Conservation (phyloP, 768 basidiomycete species). For the Amanita thiersii region DNA sequence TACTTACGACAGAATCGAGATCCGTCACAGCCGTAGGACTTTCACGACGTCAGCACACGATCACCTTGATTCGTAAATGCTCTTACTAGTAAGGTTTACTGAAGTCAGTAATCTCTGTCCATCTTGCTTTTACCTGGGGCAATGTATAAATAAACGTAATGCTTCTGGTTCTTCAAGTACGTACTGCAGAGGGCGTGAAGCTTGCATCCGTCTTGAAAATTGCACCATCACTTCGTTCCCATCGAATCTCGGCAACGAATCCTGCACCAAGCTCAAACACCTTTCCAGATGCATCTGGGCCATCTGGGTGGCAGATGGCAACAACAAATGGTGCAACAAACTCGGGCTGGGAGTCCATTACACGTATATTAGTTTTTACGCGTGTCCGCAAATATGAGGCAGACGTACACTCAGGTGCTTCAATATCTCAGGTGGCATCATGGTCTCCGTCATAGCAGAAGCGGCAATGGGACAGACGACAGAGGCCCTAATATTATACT, state of each 20-base stretch:
- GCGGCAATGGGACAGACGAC: constrained; percentile 96
- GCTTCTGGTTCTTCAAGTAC: not conserved
- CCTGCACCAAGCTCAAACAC: constrained; percentile 94
- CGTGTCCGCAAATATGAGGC: not conserved
- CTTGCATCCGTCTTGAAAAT: constrained; percentile 85
- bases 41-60: constrained; percentile 5
- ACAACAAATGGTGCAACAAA: constrained; percentile 90
- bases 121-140: constrained; percentile 69
- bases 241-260: constrained; percentile 84
- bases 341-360: constrained; percentile 74
- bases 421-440: constrained; percentile 93
- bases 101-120: constrained; percentile 79
- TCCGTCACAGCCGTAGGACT: constrained; percentile 66
- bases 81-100: constrained; percentile 59
- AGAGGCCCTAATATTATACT: constrained; percentile 81
- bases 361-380: not conserved
- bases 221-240: constrained; percentile 84
- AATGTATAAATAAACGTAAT: not conserved
- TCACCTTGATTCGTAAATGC: not conserved
- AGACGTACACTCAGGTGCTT: constrained; percentile 65
- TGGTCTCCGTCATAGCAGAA: constrained; percentile 90
- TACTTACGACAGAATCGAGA: constrained; percentile 44
- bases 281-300: constrained; percentile 68
- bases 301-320: constrained; percentile 81
- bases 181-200: constrained; percentile 91